Base-by-base conservation (phyloP, 768 basidiomycete species). In the Rickenella mellea region DNA sequence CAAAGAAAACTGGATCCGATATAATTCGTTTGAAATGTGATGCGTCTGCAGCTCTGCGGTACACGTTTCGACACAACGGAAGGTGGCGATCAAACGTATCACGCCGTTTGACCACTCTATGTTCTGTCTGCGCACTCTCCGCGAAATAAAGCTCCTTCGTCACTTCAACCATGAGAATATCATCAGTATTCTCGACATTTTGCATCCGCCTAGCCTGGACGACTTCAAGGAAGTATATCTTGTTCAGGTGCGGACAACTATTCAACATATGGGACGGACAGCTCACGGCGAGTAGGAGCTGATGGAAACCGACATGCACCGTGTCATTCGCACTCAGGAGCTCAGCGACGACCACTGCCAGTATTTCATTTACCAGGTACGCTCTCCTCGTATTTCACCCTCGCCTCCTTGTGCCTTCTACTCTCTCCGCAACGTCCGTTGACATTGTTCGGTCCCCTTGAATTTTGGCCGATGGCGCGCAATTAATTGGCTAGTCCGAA, bases 291-390 rank as follows among this genome's bases (percentile, higher is more conserved):
- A 17, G 6, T 39, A 68, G 49, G 67, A 70, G 45, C 55, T 94
- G 61, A 76, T 78, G 80, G 94, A 96, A 63, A 94, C 90, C 1
- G 94, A 98, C 65, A 67, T 98, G 51, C 92, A 98, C 58, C 81
- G 94, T 42, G 96, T 99, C 36, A 97, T 99, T 52, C 74, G 89
- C 20, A 94, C 96, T 0, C 94, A 98, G 62, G 78, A 86, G 45
- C 70, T 99, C 30, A 85, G 83, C 44, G 94, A 98, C 57, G 92
- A 97, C 56, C 93, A 97, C 57, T 83, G 80, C 52, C 91, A 98
- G 62, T 99, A 99, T 61, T 97, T 99, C 57, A 82, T 94, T 50
- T 99, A 99, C 60, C 94, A 97, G 72, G 82, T 79, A 47, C n/a
- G 27, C 11, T 22, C 12, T 10, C 37, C 11, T n/a, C 10, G 17